Percentiles rank a stretch among this genome's conserved stretches.
Evolutionary conservation across 1,284 basidiomycete species (phyloP).

Genomic region (Mycena sp.): DNA sequence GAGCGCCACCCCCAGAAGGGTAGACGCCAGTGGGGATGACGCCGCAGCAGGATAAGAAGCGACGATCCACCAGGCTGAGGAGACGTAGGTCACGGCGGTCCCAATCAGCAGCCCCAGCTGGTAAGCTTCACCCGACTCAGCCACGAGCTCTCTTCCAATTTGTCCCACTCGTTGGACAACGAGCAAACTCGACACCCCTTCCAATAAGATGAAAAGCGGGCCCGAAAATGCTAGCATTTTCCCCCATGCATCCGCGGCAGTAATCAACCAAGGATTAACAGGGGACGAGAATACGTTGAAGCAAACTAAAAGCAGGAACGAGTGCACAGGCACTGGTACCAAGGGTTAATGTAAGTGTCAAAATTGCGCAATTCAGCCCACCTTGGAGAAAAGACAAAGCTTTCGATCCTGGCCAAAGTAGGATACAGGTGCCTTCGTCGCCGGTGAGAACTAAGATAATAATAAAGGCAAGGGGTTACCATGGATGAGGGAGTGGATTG

Average conservation of each 20-base stretch:
- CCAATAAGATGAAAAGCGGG: slow-evolving; percentile 82
- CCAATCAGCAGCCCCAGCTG: slow-evolving; percentile 80
- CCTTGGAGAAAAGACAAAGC: slow-evolving; percentile 74
- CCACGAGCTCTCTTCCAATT: slow-evolving; percentile 74
- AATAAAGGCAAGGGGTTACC: slow-evolving; percentile 75
- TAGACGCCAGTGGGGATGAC: slow-evolving; percentile 84
- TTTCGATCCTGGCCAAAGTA: slow-evolving; percentile 50
- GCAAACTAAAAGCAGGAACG: slow-evolving; percentile 80
- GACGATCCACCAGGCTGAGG: slow-evolving; percentile 84
- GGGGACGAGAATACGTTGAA: slow-evolving; percentile 81
- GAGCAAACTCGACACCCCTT: slow-evolving; percentile 84
- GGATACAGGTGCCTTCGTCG: neutral
- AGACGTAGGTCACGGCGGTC: slow-evolving; percentile 79
- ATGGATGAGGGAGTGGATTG: slow-evolving; percentile 78
- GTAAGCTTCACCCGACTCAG: slow-evolving; percentile 69
- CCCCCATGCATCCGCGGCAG: slow-evolving; percentile 77
- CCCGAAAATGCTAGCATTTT: slow-evolving; percentile 73
- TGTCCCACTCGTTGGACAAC: slow-evolving; percentile 82
- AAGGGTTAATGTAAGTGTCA: neutral
- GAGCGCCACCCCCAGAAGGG: slow-evolving; percentile 72
- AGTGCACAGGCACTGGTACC: slow-evolving; percentile 71
- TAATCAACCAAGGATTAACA: slow-evolving; percentile 65
- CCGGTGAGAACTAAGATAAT: slow-evolving; percentile 50
- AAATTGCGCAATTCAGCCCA: neutral
- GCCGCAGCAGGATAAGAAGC: slow-evolving; percentile 82